phyloP scores from a whole-genome alignment of 495 filamentous ascomycete species.

The Articulospora tetracladia region DNA sequence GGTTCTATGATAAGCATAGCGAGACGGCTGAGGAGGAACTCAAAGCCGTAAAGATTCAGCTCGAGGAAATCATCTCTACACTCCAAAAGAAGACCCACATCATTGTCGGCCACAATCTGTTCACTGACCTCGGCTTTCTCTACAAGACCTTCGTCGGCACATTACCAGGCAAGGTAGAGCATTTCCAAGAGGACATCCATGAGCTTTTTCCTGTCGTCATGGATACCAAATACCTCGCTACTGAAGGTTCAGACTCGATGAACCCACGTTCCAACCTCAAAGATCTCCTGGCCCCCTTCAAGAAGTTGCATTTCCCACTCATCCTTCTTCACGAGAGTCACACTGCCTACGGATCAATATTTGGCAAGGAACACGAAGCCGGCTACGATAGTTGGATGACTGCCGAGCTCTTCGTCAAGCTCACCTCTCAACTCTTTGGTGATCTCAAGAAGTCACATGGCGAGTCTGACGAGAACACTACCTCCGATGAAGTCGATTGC shows the following conservation, averaged over 20 bases:
- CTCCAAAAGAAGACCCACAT: conserved; percentile 47
- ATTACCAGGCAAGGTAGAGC: conserved; percentile 56
- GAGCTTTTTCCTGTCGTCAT: conserved; percentile 62
- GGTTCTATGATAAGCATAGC: conserved; percentile 27
- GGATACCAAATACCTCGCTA: conserved; percentile 77
- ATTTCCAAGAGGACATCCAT: conserved; percentile 61
- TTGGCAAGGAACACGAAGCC: conserved; percentile 55
- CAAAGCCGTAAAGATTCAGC: conserved; percentile 24
- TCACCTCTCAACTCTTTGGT: conserved; percentile 48
- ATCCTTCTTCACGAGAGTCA: conserved; percentile 43
- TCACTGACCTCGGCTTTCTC: conserved; percentile 70
- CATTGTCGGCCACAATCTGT: conserved; percentile 74
- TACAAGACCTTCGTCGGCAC: conserved; percentile 64
- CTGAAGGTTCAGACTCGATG: conserved; percentile 14
- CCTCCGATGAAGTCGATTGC: not conserved
- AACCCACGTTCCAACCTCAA: conserved; percentile 13
- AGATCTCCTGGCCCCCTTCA: conserved; percentile 12
- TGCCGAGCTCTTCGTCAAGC: conserved; percentile 59
- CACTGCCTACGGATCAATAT: conserved; percentile 9
- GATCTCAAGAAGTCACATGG: conserved; percentile 6
- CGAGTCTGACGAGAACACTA: not conserved
- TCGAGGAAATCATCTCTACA: conserved; percentile 29
- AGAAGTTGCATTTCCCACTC: conserved; percentile 14
- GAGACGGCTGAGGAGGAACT: conserved; percentile 23
- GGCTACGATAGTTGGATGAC: conserved; percentile 73